phyloP scores from a whole-genome alignment of 1,284 basidiomycete species.

The Ustilago lituana region DNA sequence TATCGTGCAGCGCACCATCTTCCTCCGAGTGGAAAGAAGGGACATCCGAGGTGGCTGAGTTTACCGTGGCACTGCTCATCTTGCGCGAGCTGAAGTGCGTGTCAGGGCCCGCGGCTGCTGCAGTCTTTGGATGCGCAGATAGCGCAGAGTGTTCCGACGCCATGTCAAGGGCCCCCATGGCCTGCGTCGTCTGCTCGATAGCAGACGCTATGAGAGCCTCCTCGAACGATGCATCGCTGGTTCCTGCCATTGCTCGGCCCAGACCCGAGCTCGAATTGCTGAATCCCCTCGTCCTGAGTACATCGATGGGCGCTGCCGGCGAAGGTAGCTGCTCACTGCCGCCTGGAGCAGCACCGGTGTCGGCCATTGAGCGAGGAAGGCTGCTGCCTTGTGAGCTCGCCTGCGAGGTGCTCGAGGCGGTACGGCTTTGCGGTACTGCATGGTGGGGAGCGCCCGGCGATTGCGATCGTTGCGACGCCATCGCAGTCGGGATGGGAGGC shows the following conservation, averaged over 20 bases:
- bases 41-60: slow-evolving; percentile 31
- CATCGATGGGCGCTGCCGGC: slow-evolving; percentile 5
- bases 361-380: slow-evolving; percentile 6
- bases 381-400: slow-evolving; percentile 13
- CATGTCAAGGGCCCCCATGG: neutral
- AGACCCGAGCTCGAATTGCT: slow-evolving; percentile 33
- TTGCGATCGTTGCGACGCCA: slow-evolving; percentile 12
- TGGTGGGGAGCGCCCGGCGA: slow-evolving; percentile 10
- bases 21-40: slow-evolving; percentile 45
- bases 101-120: neutral
- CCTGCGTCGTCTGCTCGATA: neutral
- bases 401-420: slow-evolving; percentile 18
- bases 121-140: neutral
- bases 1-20: slow-evolving; percentile 40
- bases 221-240: slow-evolving; percentile 10
- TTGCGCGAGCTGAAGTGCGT: slow-evolving; percentile 28
- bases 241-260: neutral
- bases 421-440: slow-evolving; percentile 11
- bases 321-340: neutral
- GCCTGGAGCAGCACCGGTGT: slow-evolving; percentile 4
- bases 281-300: slow-evolving; percentile 14
- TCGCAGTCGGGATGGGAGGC: slow-evolving; percentile 12
- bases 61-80: slow-evolving; percentile 51
- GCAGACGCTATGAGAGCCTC: slow-evolving; percentile 1
- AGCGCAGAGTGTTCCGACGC: neutral